Percentiles rank a stretch among this genome's conserved stretches.
Evolutionary conservation across 108 stramenopile species (phyloP).

Genomic region (Stephanodiscus minutulus): DNA sequence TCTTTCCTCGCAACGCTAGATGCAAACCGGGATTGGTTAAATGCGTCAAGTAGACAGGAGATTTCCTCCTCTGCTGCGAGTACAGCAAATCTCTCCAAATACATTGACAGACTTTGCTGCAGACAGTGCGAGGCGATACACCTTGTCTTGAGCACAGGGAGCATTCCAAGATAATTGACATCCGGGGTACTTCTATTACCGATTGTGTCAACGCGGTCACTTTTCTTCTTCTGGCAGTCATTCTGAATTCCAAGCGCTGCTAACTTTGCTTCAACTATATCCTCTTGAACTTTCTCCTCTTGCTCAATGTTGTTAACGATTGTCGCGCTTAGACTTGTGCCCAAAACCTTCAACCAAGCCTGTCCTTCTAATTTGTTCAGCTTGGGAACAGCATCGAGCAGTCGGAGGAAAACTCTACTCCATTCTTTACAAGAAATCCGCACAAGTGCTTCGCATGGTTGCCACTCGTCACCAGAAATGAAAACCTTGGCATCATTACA

Average conservation of each 20-base stretch:
- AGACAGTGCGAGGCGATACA: constrained; percentile 77
- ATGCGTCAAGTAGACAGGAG: constrained; percentile 49
- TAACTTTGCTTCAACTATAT: constrained; percentile 49
- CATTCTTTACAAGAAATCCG: constrained; percentile 71
- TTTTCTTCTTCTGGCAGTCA: background rate
- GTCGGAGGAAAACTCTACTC: constrained; percentile 50
- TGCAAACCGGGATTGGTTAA: constrained; percentile 55
- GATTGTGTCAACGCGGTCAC: constrained; percentile 6
- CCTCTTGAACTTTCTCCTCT: constrained; percentile 43
- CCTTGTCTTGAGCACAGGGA: constrained; percentile 69
- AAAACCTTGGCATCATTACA: constrained; percentile 18
- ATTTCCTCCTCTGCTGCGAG: constrained; percentile 44
- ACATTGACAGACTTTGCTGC: constrained; percentile 57
- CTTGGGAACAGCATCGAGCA: constrained; percentile 37
- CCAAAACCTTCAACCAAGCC: constrained; percentile 56
- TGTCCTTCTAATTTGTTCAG: constrained; percentile 29
- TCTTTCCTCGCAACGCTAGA: constrained; percentile 60
- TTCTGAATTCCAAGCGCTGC: constrained; percentile 24
- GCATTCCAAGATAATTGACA: constrained; percentile 30
- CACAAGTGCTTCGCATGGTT: constrained; percentile 84
- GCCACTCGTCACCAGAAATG: constrained; percentile 54
- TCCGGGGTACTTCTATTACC: constrained; percentile 25
- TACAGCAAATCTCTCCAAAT: constrained; percentile 44
- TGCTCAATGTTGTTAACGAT: constrained; percentile 43
- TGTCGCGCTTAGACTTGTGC: constrained; percentile 46